These are phyloP conservation scores for Desmodesmus armatus DNA, from an alignment of 139 green algal species.

Conservation along the genomic window DNA sequence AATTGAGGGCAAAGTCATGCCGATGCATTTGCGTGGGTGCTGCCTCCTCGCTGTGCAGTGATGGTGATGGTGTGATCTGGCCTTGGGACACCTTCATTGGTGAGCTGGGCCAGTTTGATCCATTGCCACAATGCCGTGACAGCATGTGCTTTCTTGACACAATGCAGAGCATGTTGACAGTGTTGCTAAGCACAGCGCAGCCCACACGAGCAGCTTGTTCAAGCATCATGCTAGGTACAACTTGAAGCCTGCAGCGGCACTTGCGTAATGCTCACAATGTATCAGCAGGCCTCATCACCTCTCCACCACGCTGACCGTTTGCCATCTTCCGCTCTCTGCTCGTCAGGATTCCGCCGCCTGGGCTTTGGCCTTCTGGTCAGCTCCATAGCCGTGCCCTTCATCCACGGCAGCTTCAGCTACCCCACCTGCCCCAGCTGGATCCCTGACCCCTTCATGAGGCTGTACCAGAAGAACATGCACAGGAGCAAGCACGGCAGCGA, in stretches of 20 bases:
- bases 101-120: not conserved
- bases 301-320: too few relatives aligned
- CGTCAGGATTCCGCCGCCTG: slow-evolving; percentile 65
- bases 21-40: not conserved
- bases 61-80: slow-evolving; percentile 63
- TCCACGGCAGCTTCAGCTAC: slow-evolving; percentile 76
- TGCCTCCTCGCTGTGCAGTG: slow-evolving; percentile 37
- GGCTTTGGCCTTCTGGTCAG: slow-evolving; percentile 71
- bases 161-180: too few relatives aligned
- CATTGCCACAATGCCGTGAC: too few relatives aligned
- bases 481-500: slow-evolving; percentile 76
- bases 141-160: too few relatives aligned
- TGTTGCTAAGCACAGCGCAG: too few relatives aligned
- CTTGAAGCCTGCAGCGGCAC: not conserved
- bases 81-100: slow-evolving; percentile 65
- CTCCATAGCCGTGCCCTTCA: slow-evolving; percentile 65
- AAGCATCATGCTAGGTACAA: too few relatives aligned
- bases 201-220: too few relatives aligned
- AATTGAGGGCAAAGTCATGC: too few relatives aligned
- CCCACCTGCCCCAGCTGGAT: not conserved
- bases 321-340: not conserved
- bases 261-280: not conserved
- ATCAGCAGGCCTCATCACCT: not conserved
- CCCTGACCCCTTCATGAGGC: slow-evolving; percentile 48
- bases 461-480: slow-evolving; percentile 68